Conservation (phyloP, 1,284 basidiomycete species). For the Mycena citricolor region DNA sequence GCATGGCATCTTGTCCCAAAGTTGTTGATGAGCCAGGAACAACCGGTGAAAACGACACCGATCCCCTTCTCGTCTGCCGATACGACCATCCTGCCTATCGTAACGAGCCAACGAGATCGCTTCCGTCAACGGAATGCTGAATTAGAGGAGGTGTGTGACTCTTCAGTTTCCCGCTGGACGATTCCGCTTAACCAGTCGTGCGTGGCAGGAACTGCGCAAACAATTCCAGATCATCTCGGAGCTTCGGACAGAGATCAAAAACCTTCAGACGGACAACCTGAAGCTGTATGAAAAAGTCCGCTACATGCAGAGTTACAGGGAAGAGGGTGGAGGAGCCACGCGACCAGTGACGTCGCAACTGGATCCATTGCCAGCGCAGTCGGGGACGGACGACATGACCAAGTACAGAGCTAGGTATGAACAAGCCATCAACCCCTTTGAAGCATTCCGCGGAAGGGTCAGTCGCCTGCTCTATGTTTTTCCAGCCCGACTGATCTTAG, state of each 20-base stretch:
- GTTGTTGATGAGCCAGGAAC: constrained; percentile 37
- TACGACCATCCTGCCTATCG: constrained; percentile 91
- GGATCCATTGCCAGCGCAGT: constrained; percentile 61
- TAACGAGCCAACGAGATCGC: constrained; percentile 93
- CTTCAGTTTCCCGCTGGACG: constrained; percentile 1
- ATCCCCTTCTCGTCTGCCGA: constrained; percentile 80
- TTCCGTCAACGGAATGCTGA: constrained; percentile 96
- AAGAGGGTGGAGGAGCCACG: constrained; percentile 51
- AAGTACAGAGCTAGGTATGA: constrained; percentile 93
- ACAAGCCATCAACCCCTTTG: constrained; percentile 96
- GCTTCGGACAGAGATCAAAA: constrained; percentile 84
- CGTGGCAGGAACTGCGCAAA: constrained; percentile 78
- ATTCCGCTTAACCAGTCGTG: neutral
- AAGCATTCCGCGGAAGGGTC: constrained; percentile 92
- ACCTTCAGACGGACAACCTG: constrained; percentile 87
- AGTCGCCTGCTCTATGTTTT: constrained; percentile 34
- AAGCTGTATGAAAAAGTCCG: constrained; percentile 96
- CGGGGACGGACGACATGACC: constrained; percentile 71
- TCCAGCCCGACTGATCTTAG: constrained; percentile 10
- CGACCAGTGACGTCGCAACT: constrained; percentile 59
- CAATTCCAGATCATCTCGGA: constrained; percentile 94
- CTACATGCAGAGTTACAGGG: constrained; percentile 93
- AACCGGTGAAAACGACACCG: constrained; percentile 51
- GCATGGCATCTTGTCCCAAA: constrained; percentile 1
- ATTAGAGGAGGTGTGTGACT: constrained; percentile 77